Evolutionary conservation across 1,284 basidiomycete species (phyloP).

Genomic region (Ustilago sp.): DNA sequence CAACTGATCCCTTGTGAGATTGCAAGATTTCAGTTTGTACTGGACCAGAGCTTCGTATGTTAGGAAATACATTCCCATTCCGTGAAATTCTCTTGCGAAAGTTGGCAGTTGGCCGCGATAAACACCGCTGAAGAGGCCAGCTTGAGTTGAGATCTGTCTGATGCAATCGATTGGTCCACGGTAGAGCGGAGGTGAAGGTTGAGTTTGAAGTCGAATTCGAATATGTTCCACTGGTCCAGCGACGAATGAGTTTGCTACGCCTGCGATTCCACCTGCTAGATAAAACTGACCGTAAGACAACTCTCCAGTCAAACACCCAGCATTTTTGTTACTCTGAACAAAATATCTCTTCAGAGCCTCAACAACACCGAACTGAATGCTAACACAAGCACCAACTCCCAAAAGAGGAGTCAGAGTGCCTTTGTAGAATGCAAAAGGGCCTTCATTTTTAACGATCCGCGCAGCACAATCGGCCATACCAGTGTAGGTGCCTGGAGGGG

Average conservation of each 20-base stretch:
- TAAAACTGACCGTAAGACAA: slow-evolving; percentile 80
- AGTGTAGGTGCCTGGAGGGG: slow-evolving; percentile 86
- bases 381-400: slow-evolving; percentile 94
- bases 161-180: slow-evolving; percentile 70
- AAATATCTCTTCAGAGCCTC: slow-evolving; percentile 91
- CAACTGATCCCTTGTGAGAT: slow-evolving; percentile 48
- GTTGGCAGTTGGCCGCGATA: slow-evolving; percentile 95
- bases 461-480: slow-evolving; percentile 90
- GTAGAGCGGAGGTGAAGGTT: slow-evolving; percentile 59
- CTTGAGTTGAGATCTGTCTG: slow-evolving; percentile 19
- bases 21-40: slow-evolving; percentile 74
- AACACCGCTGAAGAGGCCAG: slow-evolving; percentile 73
- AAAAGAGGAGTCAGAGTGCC: slow-evolving; percentile 92
- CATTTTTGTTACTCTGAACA: slow-evolving; percentile 60
- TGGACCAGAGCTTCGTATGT: slow-evolving; percentile 93
- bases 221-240: slow-evolving; percentile 98
- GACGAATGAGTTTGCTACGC: slow-evolving; percentile 89
- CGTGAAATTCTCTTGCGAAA: slow-evolving; percentile 80
- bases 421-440: slow-evolving; percentile 96
- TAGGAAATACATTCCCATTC: slow-evolving; percentile 75
- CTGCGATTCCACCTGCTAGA: slow-evolving; percentile 82
- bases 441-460: slow-evolving; percentile 88
- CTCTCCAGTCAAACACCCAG: slow-evolving; percentile 36
- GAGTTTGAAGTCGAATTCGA: slow-evolving; percentile 80
- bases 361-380: slow-evolving; percentile 93